Conservation (phyloP, 2,329 filamentous ascomycete species). For the Neopestalotiopsis sp. region DNA sequence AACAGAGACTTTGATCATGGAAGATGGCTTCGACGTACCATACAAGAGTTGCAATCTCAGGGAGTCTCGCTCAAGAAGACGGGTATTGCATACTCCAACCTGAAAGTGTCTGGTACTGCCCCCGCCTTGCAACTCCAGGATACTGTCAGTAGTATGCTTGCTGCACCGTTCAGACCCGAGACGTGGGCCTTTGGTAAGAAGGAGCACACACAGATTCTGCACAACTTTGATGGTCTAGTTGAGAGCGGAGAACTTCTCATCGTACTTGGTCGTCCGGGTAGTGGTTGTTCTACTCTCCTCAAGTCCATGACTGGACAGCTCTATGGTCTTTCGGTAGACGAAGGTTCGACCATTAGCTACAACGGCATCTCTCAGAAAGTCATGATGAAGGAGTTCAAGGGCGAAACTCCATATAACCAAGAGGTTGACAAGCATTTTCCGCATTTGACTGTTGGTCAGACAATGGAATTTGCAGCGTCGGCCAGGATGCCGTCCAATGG, state of each 20-base stretch:
- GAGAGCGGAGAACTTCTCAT: slow-evolving; percentile 59
- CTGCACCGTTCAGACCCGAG: slow-evolving; percentile 63
- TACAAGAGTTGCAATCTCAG: slow-evolving; percentile 54
- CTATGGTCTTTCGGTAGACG: slow-evolving; percentile 21
- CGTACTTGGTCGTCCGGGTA: slow-evolving; percentile 52
- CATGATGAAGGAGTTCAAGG: slow-evolving; percentile 66
- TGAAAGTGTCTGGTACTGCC: slow-evolving; percentile 71
- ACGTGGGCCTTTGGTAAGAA: slow-evolving; percentile 52
- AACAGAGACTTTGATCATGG: slow-evolving; percentile 45
- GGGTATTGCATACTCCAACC: slow-evolving; percentile 67
- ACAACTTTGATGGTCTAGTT: slow-evolving; percentile 67
- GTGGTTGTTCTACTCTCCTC: slow-evolving; percentile 56
- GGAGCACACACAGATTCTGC: slow-evolving; percentile 64
- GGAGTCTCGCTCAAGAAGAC: slow-evolving; percentile 58
- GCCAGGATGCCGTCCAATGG: slow-evolving; percentile 70
- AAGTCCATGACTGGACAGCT: slow-evolving; percentile 48
- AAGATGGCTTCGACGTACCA: slow-evolving; percentile 46
- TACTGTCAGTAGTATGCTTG: slow-evolving; percentile 65
- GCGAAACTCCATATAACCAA: slow-evolving; percentile 47
- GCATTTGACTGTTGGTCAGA: slow-evolving; percentile 75
- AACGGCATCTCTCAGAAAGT: slow-evolving; percentile 60
- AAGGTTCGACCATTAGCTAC: slow-evolving; percentile 59
- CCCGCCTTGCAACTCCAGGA: slow-evolving; percentile 71
- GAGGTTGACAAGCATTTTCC: slow-evolving; percentile 60
- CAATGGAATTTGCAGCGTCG: slow-evolving; percentile 73